Base-by-base conservation (phyloP, 1,284 basidiomycete genomes). In the Inonotus hispidus region DNA sequence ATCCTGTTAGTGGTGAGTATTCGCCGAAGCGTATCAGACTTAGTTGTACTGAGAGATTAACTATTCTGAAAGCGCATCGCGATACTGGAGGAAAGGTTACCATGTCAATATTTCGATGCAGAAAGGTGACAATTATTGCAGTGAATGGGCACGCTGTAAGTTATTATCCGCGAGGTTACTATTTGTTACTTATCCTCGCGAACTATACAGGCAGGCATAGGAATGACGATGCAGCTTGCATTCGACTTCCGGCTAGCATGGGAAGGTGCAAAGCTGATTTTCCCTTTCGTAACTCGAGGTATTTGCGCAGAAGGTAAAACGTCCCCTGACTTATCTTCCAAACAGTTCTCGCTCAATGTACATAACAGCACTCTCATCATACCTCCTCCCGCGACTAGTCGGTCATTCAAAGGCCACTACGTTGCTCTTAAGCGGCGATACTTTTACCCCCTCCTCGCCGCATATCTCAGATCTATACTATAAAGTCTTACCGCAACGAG, bases 81-180 rank as follows among this genome's bases (percentile, higher is more conserved):
- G 82, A 84, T 63, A 63, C 68, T 3, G 82, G 82, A 25, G 82
- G 82, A 1, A 65, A 72, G 27, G 72, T 80, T 6, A 69, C 80
- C 5, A 66, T 84, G 54, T 74, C 76, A 10, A 77, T 83, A 56
- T 76, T 79, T 59, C 75, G 75, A 1, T 83, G 81, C 69, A 77
- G 81, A 56, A 84, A 84, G 66, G 74, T 84, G 35, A 83, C 82
- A 8, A 80, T 83, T 46, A 75, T 74, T 46, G 81, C 82, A 3
- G 79, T 83, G 25, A 83, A 84, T 63, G 82, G 82, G 0, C 80
- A 82, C 68, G 81, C 81, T n/a, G 82, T 81, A 67, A 35, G 78
- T n/a, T 16, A 27, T 16, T 69, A 37, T 27, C 11, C n/a, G 45
- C 1, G 13, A 37, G 14, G 3, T 25, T 13, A 3, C 27, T 19